Evolutionary conservation across 495 filamentous ascomycete species (phyloP), one percentile per base, ranked within the genome.

Genomic region (Aspergillus campestris): DNA sequence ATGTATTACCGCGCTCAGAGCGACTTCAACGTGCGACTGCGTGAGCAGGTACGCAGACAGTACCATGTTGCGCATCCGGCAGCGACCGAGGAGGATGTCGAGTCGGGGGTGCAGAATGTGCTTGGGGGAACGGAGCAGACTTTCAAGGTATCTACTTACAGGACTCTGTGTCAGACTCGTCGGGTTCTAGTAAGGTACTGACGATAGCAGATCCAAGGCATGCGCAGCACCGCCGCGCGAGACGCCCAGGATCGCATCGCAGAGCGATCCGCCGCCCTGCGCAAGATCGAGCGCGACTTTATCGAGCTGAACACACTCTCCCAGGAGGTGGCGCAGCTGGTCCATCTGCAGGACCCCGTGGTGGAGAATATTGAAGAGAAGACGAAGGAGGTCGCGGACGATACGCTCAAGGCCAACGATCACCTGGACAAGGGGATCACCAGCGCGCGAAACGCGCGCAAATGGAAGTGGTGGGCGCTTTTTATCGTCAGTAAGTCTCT

Each of bases 381-480:
- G 59, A 82, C 73, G 30, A 80, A 86, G 53, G 76, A 83, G 46
- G 74, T 81, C 5, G 68, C 74, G 18, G 75, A 79, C 30, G 78
- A 91, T 59, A 66, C 87, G 48, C 73, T 74, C 45, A 78, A 81
- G 53, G 86, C 73, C 24, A 89, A 86, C 48, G 65, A 73, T 28
- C 69, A 92, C 56, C 75, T 92, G 18, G 74, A 62, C 27, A 66
- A 70, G 6, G 88, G 85, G 11, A 78, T 88, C 35, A 66, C 66
- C 12, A 87, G 80, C 36, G 85, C 87, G 8, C 60, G 77, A 50
- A 70, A 70, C 40, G 77, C 79, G 34, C 77, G 81, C 51, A 83
- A 79, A 66, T 90, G 89, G 82, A 94, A 94, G 81, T 94, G 87
- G 87, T 87, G 82, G 60, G 89, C 85, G 72, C 64, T 92, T 48